Base-by-base conservation (phyloP, 139 green algal species). In the Picochlorum sp. region DNA sequence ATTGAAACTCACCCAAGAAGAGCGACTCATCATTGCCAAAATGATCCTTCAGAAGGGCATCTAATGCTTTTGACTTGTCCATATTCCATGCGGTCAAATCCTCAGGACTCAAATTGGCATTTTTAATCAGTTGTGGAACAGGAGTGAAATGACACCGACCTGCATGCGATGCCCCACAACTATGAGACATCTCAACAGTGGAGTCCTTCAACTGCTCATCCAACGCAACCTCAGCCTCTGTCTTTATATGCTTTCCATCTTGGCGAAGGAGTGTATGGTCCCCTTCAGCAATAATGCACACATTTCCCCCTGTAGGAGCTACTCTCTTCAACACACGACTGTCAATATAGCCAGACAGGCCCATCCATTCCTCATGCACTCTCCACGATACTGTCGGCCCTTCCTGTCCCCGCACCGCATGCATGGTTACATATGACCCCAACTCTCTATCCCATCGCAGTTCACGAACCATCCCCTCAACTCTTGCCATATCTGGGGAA, bases 1-100 rank as follows among this genome's bases (percentile, higher is more conserved):
- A 91, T 72, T 95, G 86, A 38, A 68, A 65, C 80, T 92, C 87
- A 30, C 80, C 87, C 54, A 95, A 32, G 32, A 95, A 57, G 8
- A 56, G 49, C 11, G 60, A 21, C 24, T 69, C 60, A 47, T 62
- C 10, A 3, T 57, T 56, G 16, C 28, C 44, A 16, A 50, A 84
- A 0, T 67, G 37, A 21, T 69, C 28, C 2, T 49, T n/a, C 4
- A 84, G 30, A 2, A 83, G 2, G 41, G 68, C 20, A 8, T 81
- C 70, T 52, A 95, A 75, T 62, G 82, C 28, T 7, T 1, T 10
- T 2, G 62, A 83, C 69, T 86, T 89, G 77, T 95, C 87, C 64
- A 95, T 41, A 59, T 95, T 95, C 14, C 77, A 54, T 1, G 75
- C 72, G 18, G 84, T 93, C 16, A 94, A 81, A 61, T 89, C 65